Percentiles rank a stretch among this genome's conserved stretches.
phyloP scores from a whole-genome alignment of 163 green algal genomes.

The Prototheca stagnorum region DNA sequence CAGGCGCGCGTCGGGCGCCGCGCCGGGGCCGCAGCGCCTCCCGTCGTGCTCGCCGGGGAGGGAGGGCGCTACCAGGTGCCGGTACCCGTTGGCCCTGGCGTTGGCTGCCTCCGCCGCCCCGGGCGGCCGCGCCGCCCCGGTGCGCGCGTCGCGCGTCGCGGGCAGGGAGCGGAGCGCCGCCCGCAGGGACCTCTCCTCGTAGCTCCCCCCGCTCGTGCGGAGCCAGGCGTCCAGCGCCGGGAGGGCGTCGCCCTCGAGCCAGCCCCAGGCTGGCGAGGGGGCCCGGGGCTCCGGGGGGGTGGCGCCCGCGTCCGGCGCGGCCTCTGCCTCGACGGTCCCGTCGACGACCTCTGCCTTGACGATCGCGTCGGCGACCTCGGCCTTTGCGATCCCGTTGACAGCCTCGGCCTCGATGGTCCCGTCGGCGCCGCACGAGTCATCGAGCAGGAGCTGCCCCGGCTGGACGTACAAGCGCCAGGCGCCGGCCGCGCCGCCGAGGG shows the following conservation, averaged over 20 bases:
- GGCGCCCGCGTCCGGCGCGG: too few relatives aligned
- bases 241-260: conserved; percentile 39
- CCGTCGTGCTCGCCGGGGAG: conserved; percentile 42
- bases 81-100: conserved; percentile 41
- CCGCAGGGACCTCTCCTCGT: conserved; percentile 34
- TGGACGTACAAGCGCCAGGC: conserved; percentile 58
- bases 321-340: too few relatives aligned
- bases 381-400: too few relatives aligned
- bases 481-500: conserved; percentile 37
- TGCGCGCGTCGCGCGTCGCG: conserved; percentile 15
- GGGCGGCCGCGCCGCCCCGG: conserved; percentile 1
- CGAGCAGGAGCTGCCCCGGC: too few relatives aligned
- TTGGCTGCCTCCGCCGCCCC: conserved; percentile 20
- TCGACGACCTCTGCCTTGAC: too few relatives aligned
- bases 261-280: conserved; percentile 59
- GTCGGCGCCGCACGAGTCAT: not conserved
- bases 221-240: conserved; percentile 44
- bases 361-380: too few relatives aligned
- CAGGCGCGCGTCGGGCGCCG: conserved; percentile 24
- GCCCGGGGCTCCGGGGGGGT: too few relatives aligned
- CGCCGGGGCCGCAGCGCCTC: conserved; percentile 2
- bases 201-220: conserved; percentile 13
- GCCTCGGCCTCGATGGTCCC: not conserved
- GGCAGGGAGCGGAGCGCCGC: conserved; percentile 29
- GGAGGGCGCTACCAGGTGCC: conserved; percentile 32